phyloP scores from a whole-genome alignment of 352 stramenopile genomes.

The Globisporangium radiosum region DNA sequence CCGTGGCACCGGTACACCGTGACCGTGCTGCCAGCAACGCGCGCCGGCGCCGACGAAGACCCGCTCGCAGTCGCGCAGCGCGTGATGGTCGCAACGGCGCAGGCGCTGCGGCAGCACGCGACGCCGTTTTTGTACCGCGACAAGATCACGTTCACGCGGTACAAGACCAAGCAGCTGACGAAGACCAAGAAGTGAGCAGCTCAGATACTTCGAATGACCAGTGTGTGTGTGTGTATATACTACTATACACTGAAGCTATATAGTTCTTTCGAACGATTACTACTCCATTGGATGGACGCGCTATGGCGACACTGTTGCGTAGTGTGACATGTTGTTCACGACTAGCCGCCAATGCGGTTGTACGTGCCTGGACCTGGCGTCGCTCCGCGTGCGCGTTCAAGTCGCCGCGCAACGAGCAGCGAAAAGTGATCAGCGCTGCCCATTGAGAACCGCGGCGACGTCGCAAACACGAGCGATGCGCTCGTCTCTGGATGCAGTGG shows the following conservation, averaged over 20 bases:
- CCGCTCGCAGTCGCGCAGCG: slow-evolving; percentile 47
- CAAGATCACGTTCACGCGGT: slow-evolving; percentile 60
- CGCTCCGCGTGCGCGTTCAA: slow-evolving; percentile 18
- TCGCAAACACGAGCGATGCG: slow-evolving; percentile 8
- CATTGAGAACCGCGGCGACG: slow-evolving; percentile 19
- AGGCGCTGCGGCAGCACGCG: slow-evolving; percentile 37
- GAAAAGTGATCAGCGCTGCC: slow-evolving; percentile 34
- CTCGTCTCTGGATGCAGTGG: slow-evolving; percentile 25
- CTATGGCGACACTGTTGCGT: too few relatives aligned
- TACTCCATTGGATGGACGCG: too few relatives aligned
- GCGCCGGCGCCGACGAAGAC: slow-evolving; percentile 30
- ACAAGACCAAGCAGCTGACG: slow-evolving; percentile 46
- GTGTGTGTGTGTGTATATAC: not conserved
- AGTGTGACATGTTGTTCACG: too few relatives aligned
- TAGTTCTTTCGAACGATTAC: too few relatives aligned
- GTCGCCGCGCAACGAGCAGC: slow-evolving; percentile 18
- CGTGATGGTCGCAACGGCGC: slow-evolving; percentile 52
- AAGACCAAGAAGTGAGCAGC: slow-evolving; percentile 29
- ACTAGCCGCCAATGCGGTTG: slow-evolving; percentile 23
- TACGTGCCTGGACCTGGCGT: slow-evolving; percentile 31
- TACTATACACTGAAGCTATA: too few relatives aligned
- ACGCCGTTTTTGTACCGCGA: slow-evolving; percentile 70
- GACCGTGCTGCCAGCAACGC: slow-evolving; percentile 39
- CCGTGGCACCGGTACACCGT: slow-evolving; percentile 67
- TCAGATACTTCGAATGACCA: too few relatives aligned